Percentiles rank a stretch among this genome's conserved stretches.
phyloP scores from a whole-genome alignment of 805 yeast species.

The Barnettozyma botsteinii region DNA sequence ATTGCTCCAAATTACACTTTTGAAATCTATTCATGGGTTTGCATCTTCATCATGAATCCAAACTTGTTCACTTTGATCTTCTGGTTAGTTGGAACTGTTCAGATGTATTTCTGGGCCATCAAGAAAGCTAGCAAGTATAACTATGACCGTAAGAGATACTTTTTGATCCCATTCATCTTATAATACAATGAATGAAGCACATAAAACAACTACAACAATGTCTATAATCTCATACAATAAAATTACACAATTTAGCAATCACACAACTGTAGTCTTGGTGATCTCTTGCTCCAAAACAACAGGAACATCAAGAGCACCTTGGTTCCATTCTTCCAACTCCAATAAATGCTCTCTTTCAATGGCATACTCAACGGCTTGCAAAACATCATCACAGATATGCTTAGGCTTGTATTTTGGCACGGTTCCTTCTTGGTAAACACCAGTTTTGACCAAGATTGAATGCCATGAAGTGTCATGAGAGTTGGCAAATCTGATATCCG shows the following conservation, averaged over 20 bases:
- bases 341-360: conserved; percentile 72
- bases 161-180: conserved; percentile 69
- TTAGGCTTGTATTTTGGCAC: conserved; percentile 76
- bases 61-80: conserved; percentile 76
- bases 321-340: conserved; percentile 74
- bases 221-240: too few species aligned
- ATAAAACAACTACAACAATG: too few species aligned
- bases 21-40: conserved; percentile 73
- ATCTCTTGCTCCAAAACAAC: conserved; percentile 31
- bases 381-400: conserved; percentile 62
- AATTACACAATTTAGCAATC: too few species aligned
- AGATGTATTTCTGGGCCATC: conserved; percentile 90
- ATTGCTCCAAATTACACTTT: conserved; percentile 95
- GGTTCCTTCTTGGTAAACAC: conserved; percentile 79
- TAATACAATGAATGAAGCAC: too few species aligned
- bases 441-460: conserved; percentile 80
- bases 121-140: conserved; percentile 83
- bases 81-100: conserved; percentile 61
- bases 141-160: conserved; percentile 53
- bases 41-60: conserved; percentile 63
- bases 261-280: too few species aligned
- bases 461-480: conserved; percentile 82
- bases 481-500: conserved; percentile 83
- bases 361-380: conserved; percentile 79
- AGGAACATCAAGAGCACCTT: conserved; percentile 47